Evolutionary conservation across 2,329 filamentous ascomycete genomes (phyloP), one percentile per base, ranked within the genome.

Genomic region (Pochonia chlamydosporia): DNA sequence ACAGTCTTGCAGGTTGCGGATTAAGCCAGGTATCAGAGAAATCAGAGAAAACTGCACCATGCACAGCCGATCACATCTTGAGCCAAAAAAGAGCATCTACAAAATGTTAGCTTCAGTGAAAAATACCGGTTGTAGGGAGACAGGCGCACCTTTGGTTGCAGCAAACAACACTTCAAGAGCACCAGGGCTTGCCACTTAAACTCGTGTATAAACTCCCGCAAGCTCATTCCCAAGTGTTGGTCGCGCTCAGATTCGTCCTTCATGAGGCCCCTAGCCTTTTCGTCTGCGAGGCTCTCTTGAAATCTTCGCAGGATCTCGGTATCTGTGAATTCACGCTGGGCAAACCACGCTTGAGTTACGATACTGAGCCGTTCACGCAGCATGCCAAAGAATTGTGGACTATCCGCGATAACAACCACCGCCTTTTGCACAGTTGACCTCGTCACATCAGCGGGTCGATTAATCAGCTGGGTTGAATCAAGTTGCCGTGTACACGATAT

Each of bases 41-140:
- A 99, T 85, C 40, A 99, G 79, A 37, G 92, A 93, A 71, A 97
- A 99, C 66, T 99, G 93, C 69, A 96, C 91, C 87, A 97, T 95
- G 78, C 93, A 99, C 56, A 99, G 73, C 54, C 87, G 81, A 67
- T 99, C 93, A 67, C 93, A 97, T 58, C 90, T 84, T n/a, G 92
- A 90, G 52, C 93, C 91, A 60, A 97, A 99, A 72, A 99, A 97
- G 46, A 99, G 83, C 87, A 97, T 97, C 91, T 96, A 23, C 14
- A 23, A 24, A n/a, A 14, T 13, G n/a, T 42, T 6, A 33, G 24
- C 8, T 14, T 24, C n/a, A n/a, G n/a, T 5, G 37, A 6, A n/a
- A 14, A 14, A 40, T 11, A 11, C 8, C 11, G n/a, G 37, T 33
- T 16, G 40, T 2, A 24, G 14, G 28, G 20, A 20, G 14, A 14